Evolutionary conservation across 305 asterid species (phyloP).

Genomic region (Ajuga reptans): DNA sequence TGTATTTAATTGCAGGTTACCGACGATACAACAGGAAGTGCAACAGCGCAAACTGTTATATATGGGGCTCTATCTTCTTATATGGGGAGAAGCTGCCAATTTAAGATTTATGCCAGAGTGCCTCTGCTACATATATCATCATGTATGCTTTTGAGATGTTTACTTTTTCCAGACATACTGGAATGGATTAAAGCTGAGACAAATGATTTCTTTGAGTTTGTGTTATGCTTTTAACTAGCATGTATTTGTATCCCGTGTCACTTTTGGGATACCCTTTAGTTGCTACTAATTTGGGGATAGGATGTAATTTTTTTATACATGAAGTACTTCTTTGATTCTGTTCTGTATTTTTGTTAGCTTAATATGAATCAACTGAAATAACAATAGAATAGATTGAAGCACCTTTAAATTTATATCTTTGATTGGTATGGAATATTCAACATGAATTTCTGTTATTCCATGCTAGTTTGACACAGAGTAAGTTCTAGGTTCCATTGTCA

Average conservation of each 20-base stretch:
- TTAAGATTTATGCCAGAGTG: constrained; percentile 99
- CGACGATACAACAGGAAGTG: constrained; percentile 95
- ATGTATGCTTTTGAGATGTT: constrained; percentile 47
- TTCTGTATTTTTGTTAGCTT: too few species aligned
- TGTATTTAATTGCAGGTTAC: constrained; percentile 53
- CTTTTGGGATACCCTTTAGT: not conserved
- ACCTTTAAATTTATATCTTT: not conserved
- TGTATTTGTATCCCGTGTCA: not conserved
- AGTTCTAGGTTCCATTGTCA: not conserved
- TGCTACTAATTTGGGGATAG: not conserved
- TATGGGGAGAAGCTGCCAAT: constrained; percentile 99
- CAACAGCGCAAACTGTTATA: constrained; percentile 87
- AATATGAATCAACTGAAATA: too few species aligned
- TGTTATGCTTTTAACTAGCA: constrained; percentile 1
- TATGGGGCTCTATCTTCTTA: constrained; percentile 92
- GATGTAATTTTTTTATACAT: not conserved
- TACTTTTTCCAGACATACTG: constrained; percentile 3
- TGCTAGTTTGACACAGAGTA: not conserved
- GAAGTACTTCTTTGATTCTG: not conserved
- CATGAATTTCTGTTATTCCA: not conserved
- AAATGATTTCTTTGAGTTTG: not conserved
- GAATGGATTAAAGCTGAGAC: not conserved
- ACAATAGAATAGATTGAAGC: too few species aligned
- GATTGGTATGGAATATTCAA: not conserved
- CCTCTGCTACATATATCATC: constrained; percentile 95